A percentile compares a stretch with the other conserved stretches of the same genome.
Evolutionary conservation across 139 green algal genomes (phyloP).

Genomic region (Volvox africanus): DNA sequence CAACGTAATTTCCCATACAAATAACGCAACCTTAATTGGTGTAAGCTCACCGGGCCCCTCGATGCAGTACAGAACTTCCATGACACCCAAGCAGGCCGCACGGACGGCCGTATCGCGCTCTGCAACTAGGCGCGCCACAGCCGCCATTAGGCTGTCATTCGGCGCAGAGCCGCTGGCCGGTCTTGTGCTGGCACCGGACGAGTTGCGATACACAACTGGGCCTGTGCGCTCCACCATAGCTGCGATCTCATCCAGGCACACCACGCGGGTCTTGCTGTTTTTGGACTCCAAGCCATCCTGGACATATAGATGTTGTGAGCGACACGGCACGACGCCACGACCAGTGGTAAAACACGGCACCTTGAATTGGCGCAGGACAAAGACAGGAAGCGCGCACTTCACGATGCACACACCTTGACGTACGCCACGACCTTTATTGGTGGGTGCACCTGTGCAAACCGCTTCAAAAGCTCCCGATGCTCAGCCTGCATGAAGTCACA

Average conservation of each 20-base stretch:
- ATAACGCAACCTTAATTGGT: too few relatives aligned
- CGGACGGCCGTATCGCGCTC: slow-evolving; percentile 90
- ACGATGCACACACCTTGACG: slow-evolving; percentile 53
- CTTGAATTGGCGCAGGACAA: background rate
- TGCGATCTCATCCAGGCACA: slow-evolving; percentile 88
- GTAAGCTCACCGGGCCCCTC: slow-evolving; percentile 71
- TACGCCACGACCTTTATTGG: slow-evolving; percentile 52
- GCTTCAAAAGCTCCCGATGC: slow-evolving; percentile 86
- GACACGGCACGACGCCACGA: background rate
- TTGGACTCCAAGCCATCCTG: slow-evolving; percentile 87
- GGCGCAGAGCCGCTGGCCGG: background rate
- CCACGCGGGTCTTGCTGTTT: slow-evolving; percentile 91
- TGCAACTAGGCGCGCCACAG: slow-evolving; percentile 74
- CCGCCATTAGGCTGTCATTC: slow-evolving; percentile 48
- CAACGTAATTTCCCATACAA: background rate
- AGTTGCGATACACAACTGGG: slow-evolving; percentile 53
- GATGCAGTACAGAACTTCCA: slow-evolving; percentile 85
- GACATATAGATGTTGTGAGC: background rate
- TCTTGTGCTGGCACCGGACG: background rate
- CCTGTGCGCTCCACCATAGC: slow-evolving; percentile 76
- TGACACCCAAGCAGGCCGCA: slow-evolving; percentile 75
- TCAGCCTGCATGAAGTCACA: slow-evolving; percentile 31
- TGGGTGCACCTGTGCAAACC: slow-evolving; percentile 68
- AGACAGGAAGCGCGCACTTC: background rate
- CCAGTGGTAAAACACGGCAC: background rate